Evolutionary conservation across 129 eudicot species (phyloP).

Genomic region (Sambucus nigra): DNA sequence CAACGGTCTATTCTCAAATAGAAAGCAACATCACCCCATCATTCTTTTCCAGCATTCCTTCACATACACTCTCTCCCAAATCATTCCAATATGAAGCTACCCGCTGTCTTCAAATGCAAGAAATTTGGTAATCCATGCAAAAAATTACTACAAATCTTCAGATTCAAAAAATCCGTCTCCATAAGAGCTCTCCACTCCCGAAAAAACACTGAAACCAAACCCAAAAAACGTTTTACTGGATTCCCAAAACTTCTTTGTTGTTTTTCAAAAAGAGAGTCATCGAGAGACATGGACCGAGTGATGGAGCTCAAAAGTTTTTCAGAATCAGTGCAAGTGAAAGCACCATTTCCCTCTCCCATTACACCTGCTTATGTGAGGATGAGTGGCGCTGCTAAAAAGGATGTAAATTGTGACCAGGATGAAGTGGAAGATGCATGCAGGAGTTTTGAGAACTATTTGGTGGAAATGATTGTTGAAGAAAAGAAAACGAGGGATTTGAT

Average conservation of each 20-base stretch:
- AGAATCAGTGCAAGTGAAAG: conserved; percentile 26
- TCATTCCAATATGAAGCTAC: conserved; percentile 24
- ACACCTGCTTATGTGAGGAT: conserved; percentile 45
- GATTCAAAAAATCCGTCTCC: conserved; percentile 42
- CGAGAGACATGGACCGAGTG: conserved; percentile 40
- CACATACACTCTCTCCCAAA: conserved; percentile 11
- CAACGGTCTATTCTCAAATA: neutral
- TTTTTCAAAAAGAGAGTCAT: conserved; percentile 7
- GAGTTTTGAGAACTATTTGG: conserved; percentile 66
- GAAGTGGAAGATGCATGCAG: conserved; percentile 50
- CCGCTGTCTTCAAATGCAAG: conserved; percentile 46
- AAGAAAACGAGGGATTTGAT: conserved; percentile 62
- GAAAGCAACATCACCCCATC: neutral
- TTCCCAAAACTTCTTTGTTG: conserved; percentile 21
- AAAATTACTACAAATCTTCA: conserved; percentile 23
- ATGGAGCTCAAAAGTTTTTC: conserved; percentile 61
- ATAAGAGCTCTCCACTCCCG: conserved; percentile 24
- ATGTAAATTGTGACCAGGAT: conserved; percentile 20
- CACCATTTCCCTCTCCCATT: conserved; percentile 41
- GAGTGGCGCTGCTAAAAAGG: conserved; percentile 9
- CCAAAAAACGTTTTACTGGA: conserved; percentile 3
- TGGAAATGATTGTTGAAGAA: conserved; percentile 71
- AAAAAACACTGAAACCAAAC: conserved; percentile 7
- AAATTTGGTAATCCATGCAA: conserved; percentile 51
- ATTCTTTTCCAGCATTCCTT: conserved; percentile 6